Evolutionary conservation across 306 rosid genomes (phyloP).

Genomic region (Lathyrus oleraceus): DNA sequence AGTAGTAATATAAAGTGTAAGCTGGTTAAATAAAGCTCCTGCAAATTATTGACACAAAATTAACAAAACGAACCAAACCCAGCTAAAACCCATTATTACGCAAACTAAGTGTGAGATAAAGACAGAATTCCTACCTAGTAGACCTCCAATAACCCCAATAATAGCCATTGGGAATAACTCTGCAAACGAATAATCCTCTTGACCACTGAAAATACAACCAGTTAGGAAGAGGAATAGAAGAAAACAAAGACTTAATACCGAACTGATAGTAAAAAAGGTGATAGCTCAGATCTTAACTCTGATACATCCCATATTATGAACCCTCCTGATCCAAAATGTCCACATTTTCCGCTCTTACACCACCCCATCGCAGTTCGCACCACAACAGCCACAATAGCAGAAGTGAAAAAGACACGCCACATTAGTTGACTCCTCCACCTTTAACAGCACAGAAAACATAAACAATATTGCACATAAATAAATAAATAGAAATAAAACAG

Average conservation of each 20-base stretch:
- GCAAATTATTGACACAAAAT: conserved; percentile 32
- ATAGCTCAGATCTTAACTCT: conserved; percentile 69
- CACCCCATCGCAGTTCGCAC: conserved; percentile 95
- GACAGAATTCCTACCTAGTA: conserved; percentile 57
- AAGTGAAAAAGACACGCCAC: conserved; percentile 98
- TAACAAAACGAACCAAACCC: conserved; percentile 25
- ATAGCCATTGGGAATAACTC: conserved; percentile 94
- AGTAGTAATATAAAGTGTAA: conserved; percentile 68
- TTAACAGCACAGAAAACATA: conserved; percentile 18
- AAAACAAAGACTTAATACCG: conserved; percentile 40
- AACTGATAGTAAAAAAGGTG: conserved; percentile 31
- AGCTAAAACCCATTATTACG: conserved; percentile 18
- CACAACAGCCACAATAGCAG: conserved; percentile 95
- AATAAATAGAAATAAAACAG: conserved; percentile 9
- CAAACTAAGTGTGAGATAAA: not conserved
- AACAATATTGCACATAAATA: conserved; percentile 12
- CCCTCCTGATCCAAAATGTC: conserved; percentile 98
- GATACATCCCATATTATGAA: conserved; percentile 96
- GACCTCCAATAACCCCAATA: conserved; percentile 96
- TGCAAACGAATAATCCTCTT: conserved; percentile 94
- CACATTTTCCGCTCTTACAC: conserved; percentile 94
- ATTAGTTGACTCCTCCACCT: conserved; percentile 78
- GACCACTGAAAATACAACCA: conserved; percentile 67
- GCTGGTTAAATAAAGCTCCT: conserved; percentile 96
- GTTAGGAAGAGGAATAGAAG: conserved; percentile 39